phyloP scores from a whole-genome alignment of 1,139 yeast genomes.

The Magnusiomyces paraingens region DNA sequence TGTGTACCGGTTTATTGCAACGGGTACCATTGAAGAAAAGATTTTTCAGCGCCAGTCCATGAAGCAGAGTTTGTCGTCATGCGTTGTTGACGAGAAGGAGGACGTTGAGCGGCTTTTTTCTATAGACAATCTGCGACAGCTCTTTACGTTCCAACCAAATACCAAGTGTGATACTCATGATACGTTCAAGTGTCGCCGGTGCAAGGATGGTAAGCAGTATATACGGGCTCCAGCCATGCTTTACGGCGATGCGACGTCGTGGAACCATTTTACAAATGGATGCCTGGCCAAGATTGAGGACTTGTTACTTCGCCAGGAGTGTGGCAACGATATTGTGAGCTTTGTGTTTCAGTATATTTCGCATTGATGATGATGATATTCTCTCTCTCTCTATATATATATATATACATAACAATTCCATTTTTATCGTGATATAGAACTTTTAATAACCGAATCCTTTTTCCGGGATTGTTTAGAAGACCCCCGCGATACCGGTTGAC shows the following conservation, averaged over 20 bases:
- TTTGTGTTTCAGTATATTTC: slow-evolving; percentile 93
- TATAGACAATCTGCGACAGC: slow-evolving; percentile 66
- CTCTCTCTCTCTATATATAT: slow-evolving; percentile 19
- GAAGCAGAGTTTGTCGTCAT: slow-evolving; percentile 86
- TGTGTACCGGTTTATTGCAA: slow-evolving; percentile 85
- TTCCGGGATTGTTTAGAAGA: no score
- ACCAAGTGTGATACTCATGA: slow-evolving; percentile 90
- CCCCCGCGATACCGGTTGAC: no score
- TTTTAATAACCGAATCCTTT: no score
- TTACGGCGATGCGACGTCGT: slow-evolving; percentile 95
- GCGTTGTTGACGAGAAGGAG: slow-evolving; percentile 94
- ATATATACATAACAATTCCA: not conserved
- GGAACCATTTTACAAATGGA: slow-evolving; percentile 81
- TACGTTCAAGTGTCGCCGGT: slow-evolving; percentile 81
- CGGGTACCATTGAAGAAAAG: slow-evolving; percentile 95
- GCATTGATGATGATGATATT: no score
- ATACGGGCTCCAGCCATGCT: slow-evolving; percentile 77
- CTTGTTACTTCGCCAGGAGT: slow-evolving; percentile 66
- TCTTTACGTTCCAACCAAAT: slow-evolving; percentile 62
- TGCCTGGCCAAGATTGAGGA: slow-evolving; percentile 66
- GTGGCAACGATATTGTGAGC: slow-evolving; percentile 59
- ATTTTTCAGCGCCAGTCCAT: slow-evolving; percentile 96
- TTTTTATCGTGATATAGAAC: no score
- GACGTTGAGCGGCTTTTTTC: slow-evolving; percentile 91
- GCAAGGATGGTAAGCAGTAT: slow-evolving; percentile 62